These are phyloP conservation scores for Starmerella gropengiesseri DNA, from an alignment of 805 yeast species.

Conservation along the genomic window DNA sequence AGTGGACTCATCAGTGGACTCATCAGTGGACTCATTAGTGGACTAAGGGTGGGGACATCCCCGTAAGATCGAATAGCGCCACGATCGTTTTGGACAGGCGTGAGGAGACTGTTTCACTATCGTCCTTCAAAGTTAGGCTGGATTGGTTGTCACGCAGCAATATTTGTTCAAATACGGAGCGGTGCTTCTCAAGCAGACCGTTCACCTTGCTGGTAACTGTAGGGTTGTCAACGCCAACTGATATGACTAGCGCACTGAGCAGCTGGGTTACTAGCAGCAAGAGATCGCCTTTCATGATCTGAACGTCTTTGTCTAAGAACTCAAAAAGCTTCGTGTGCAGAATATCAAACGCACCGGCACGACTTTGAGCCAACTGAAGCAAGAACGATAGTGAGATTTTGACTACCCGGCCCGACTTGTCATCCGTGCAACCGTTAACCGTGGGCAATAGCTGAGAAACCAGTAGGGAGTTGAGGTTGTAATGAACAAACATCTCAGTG, in stretches of 20 bases:
- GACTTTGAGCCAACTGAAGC: slow-evolving; percentile 62
- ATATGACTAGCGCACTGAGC: slow-evolving; percentile 51
- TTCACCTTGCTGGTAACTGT: slow-evolving; percentile 45
- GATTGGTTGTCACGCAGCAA: slow-evolving; percentile 8
- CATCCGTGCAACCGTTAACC: too few species aligned
- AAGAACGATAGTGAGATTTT: slow-evolving; percentile 60
- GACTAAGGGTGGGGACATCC: too few species aligned
- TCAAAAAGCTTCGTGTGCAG: slow-evolving; percentile 64
- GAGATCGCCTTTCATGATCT: slow-evolving; percentile 49
- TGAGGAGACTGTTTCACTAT: slow-evolving; percentile 5
- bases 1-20: too few species aligned
- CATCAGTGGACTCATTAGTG: too few species aligned
- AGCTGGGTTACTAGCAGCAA: slow-evolving; percentile 66
- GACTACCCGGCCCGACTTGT: slow-evolving; percentile 38
- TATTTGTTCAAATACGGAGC: slow-evolving; percentile 18
- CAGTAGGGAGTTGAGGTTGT: slow-evolving; percentile 37
- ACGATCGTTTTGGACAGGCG: slow-evolving; percentile 5
- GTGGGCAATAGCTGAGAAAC: background rate
- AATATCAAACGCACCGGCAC: slow-evolving; percentile 65
- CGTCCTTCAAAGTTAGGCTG: slow-evolving; percentile 5
- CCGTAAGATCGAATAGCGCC: background rate
- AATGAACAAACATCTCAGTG: slow-evolving; percentile 48
- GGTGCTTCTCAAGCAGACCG: slow-evolving; percentile 41
- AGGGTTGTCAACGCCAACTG: slow-evolving; percentile 68
- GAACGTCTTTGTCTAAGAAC: slow-evolving; percentile 45